Base-by-base conservation (phyloP, 305 asterid genomes). In the Stenogyne calaminthoides region DNA sequence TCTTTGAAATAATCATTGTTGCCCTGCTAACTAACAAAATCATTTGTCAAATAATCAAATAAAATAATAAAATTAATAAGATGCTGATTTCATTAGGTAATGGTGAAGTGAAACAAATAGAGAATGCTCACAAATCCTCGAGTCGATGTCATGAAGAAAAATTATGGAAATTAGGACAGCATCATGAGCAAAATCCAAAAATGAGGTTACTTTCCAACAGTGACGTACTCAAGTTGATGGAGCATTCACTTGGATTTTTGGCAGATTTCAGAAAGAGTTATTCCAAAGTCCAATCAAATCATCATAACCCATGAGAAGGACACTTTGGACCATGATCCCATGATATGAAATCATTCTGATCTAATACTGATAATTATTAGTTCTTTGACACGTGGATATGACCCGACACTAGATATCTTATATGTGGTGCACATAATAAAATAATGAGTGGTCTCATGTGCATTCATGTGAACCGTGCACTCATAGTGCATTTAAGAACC, bases 131-230 rank as follows among this genome's bases (percentile, higher is more conserved):
- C 55, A 47, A 22, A 47, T 16, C 54, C 8, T 10, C 54, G 2
- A 14, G 55, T 47, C 55, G 10, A 49, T 6, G 22, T 49, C 56
- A 49, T 15, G 32, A 64, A 72, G 56, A 72, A 19, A 49, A 32
- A 52, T 40, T 69, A 15, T 34, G 72, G 2, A 52, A 49, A 65
- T 58, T 58, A 65, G 54, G 51, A 72, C 52, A 63, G 37, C 67
- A 29, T 64, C 11, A 8, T 9, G 22, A 19, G 70, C 70, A 63
- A 15, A 74, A 58, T 73, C 72, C 76, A 68, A 73, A 51, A 68
- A 62, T 2, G 63, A 73, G 64, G 74, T 78, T 74, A 40, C 61
- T 79, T 9, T 74, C 82, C n/a, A 56, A 79, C 70, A 78, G 56
- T 64, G 19, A 27, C 32, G 52, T 62, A 25, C 54, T 11, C 74